Percentiles rank a stretch among this genome's conserved stretches.
Evolutionary conservation across 306 rosid species (phyloP).

Genomic region (Oemleria cerasiformis): DNA sequence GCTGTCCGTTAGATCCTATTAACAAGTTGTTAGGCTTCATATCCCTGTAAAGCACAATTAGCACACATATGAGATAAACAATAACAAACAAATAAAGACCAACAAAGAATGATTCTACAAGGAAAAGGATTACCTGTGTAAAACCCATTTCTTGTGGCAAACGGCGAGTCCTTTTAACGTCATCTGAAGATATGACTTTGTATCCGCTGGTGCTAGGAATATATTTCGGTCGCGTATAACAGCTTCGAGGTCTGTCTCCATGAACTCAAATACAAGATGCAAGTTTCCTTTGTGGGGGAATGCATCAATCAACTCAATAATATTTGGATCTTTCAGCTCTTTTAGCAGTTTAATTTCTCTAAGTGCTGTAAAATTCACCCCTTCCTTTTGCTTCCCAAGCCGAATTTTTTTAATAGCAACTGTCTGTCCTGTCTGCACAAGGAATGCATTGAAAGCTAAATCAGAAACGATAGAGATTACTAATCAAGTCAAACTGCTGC

Average conservation of each 20-base stretch:
- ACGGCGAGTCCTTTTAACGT: slow-evolving; percentile 81
- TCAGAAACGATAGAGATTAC: background rate
- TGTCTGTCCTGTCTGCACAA: slow-evolving; percentile 80
- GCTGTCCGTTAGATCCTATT: slow-evolving; percentile 91
- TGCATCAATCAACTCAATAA: slow-evolving; percentile 84
- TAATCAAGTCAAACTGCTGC: background rate
- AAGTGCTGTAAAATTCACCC: slow-evolving; percentile 90
- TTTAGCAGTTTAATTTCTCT: slow-evolving; percentile 85
- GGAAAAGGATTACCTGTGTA: slow-evolving; percentile 63
- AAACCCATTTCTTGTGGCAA: slow-evolving; percentile 97
- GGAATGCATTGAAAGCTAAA: slow-evolving; percentile 13
- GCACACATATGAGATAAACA: slow-evolving; percentile 25
- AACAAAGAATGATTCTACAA: slow-evolving; percentile 2
- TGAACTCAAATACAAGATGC: slow-evolving; percentile 95
- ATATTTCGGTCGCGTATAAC: slow-evolving; percentile 88
- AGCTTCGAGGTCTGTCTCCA: slow-evolving; percentile 99
- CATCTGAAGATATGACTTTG: slow-evolving; percentile 88
- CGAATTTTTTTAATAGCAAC: slow-evolving; percentile 97
- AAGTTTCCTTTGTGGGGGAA: slow-evolving; percentile 90
- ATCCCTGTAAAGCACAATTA: slow-evolving; percentile 61
- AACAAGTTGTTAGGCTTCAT: slow-evolving; percentile 97
- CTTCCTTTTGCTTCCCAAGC: slow-evolving; percentile 95
- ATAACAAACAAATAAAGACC: slow-evolving; percentile 15
- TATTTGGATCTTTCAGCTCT: slow-evolving; percentile 79
- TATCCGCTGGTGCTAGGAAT: slow-evolving; percentile 87